Evolutionary conservation across 2,329 filamentous ascomycete genomes (phyloP).

Genomic region (Venturia asperata): DNA sequence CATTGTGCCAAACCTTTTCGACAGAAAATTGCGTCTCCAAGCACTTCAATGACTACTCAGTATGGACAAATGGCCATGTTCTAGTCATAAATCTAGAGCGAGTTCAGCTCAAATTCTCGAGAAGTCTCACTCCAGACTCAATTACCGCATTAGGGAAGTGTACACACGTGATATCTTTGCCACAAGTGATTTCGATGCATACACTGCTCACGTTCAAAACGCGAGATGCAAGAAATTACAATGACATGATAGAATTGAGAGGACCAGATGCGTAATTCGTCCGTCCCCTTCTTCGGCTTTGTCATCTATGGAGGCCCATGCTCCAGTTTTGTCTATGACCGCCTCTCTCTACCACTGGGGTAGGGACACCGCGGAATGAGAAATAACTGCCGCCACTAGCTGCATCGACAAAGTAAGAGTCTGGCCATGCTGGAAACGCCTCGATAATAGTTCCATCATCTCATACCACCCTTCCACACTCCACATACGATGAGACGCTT

Average conservation of each 20-base stretch:
- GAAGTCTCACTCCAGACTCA: neutral
- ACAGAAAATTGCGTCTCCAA: no score
- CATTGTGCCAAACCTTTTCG: no score
- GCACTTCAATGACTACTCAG: no score
- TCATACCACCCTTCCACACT: neutral
- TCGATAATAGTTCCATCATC: neutral
- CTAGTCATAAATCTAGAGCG: no score
- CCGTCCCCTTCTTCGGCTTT: neutral
- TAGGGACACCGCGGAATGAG: neutral
- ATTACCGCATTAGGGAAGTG: neutral
- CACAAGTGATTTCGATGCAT: no score
- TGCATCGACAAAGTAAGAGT: neutral
- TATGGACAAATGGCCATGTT: no score
- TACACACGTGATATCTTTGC: neutral
- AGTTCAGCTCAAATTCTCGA: neutral
- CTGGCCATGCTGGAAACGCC: neutral
- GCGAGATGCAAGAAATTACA: neutral
- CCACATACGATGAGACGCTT: slow-evolving; percentile 8
- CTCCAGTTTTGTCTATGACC: neutral
- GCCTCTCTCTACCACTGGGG: neutral
- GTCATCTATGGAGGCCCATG: neutral
- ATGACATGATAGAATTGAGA: neutral
- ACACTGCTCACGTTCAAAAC: no score
- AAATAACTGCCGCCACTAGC: neutral
- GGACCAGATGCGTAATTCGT: neutral